A percentile compares a stretch with the other conserved stretches of the same genome.
phyloP scores from a whole-genome alignment of 768 basidiomycete genomes.

The Boletus rubescentipes region DNA sequence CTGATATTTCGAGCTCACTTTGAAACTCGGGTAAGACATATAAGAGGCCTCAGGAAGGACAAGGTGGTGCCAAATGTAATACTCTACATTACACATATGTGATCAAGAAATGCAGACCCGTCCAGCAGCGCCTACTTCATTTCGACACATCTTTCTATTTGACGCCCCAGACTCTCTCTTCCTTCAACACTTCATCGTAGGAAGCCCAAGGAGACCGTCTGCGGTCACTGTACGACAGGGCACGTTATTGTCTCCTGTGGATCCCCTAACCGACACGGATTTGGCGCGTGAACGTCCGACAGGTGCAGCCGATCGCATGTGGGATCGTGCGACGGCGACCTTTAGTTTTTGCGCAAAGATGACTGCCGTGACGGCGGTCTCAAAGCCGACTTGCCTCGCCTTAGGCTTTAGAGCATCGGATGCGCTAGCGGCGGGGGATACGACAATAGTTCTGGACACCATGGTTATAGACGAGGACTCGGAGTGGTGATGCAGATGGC shows the following conservation, averaged over 20 bases:
- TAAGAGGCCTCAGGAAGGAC: not conserved
- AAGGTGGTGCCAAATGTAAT: not conserved
- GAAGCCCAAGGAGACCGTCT: not conserved
- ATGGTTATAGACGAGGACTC: not conserved
- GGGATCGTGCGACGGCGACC: conserved; percentile 14
- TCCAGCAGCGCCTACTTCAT: not conserved
- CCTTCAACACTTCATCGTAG: not conserved
- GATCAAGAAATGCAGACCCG: not conserved
- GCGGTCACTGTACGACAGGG: not conserved
- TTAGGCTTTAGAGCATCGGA: not conserved
- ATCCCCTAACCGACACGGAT: conserved; percentile 1
- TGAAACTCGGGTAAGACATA: not conserved
- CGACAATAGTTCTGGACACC: not conserved
- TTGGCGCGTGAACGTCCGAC: conserved; percentile 5
- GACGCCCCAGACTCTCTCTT: not conserved
- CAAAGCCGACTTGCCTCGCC: conserved; percentile 19
- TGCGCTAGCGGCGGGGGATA: not conserved
- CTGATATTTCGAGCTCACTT: not conserved
- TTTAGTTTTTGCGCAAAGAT: conserved; percentile 25
- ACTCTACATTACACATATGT: not conserved
- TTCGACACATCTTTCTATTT: not conserved
- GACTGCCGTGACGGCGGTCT: conserved; percentile 23
- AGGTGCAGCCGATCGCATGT: not conserved
- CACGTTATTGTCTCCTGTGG: not conserved
- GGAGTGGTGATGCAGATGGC: not conserved